These are phyloP conservation scores for Beauveria bassiana DNA, from an alignment of 2,329 filamentous ascomycete species.

Conservation along the genomic window DNA sequence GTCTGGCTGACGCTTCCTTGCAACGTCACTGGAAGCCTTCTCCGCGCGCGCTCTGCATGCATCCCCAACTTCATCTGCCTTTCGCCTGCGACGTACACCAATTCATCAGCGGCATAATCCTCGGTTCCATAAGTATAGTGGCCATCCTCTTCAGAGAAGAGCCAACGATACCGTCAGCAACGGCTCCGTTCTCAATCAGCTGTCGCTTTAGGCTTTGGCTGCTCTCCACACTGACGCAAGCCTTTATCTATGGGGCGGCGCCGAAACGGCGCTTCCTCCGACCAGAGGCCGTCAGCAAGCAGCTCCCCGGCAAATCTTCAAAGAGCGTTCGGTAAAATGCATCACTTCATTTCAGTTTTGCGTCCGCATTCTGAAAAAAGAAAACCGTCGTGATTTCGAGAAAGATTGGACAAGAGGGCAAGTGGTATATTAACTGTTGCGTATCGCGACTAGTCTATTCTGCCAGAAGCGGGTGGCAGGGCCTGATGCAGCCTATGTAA, in stretches of 20 bases:
- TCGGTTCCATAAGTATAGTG: neutral
- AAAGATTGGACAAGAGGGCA: neutral
- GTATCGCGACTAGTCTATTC: neutral
- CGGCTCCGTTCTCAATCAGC: neutral
- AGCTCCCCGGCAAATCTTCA: no score
- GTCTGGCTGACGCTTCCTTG: neutral
- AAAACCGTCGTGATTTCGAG: neutral
- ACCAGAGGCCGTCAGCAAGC: no score
- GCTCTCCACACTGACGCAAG: neutral
- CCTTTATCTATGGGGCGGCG: neutral
- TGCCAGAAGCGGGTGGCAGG: neutral
- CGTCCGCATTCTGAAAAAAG: no score
- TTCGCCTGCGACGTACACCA: neutral
- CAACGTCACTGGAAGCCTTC: neutral
- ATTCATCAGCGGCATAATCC: neutral
- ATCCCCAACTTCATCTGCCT: neutral
- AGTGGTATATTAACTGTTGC: conserved; percentile 8
- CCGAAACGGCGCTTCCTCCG: no score
- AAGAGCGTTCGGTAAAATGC: no score
- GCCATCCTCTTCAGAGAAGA: no score
- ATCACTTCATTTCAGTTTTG: no score
- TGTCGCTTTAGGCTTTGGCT: neutral
- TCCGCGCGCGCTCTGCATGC: no score
- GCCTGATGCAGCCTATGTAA: neutral
- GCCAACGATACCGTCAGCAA: neutral